These are phyloP conservation scores for Heliophila coronopifolia DNA, from an alignment of 441 rosid species.

Conservation along the genomic window DNA sequence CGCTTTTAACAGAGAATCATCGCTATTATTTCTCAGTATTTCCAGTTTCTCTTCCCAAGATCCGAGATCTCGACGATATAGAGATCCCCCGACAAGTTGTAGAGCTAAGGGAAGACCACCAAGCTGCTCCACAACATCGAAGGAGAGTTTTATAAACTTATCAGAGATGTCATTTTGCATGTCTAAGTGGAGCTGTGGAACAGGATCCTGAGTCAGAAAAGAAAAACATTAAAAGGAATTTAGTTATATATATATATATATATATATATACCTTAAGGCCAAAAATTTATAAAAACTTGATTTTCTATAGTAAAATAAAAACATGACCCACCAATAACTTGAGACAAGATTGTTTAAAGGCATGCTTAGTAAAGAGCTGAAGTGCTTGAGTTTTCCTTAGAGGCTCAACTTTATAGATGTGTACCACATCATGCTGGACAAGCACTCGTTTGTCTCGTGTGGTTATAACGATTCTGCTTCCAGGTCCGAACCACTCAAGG, in stretches of 20 bases:
- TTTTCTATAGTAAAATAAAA: too few species aligned
- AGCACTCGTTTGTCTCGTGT: conserved; percentile 24
- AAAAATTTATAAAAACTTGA: too few species aligned
- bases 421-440: conserved; percentile 1
- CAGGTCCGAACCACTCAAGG: conserved; percentile 26
- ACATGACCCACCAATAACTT: too few species aligned
- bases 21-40: conserved; percentile 26
- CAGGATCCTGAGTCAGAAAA: too few species aligned
- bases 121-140: conserved; percentile 14
- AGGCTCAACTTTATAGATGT: conserved; percentile 5
- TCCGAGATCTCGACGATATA: conserved; percentile 14
- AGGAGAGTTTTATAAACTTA: conserved; percentile 1
- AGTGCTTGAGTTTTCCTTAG: conserved; percentile 16
- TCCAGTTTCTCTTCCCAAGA: conserved; percentile 37
- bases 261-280: too few species aligned
- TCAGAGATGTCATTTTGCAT: too few species aligned
- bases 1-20: conserved; percentile 21
- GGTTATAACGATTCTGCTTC: conserved; percentile 33
- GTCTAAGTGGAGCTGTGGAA: too few species aligned
- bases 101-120: conserved; percentile 36
- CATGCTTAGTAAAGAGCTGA: conserved; percentile 24
- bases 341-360: conserved; percentile 22
- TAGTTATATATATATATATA: too few species aligned
- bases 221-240: too few species aligned
- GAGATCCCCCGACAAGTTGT: conserved; percentile 25